Evolutionary conservation across 2,329 filamentous ascomycete species (phyloP).

Genomic region (Aspergillus sp.): DNA sequence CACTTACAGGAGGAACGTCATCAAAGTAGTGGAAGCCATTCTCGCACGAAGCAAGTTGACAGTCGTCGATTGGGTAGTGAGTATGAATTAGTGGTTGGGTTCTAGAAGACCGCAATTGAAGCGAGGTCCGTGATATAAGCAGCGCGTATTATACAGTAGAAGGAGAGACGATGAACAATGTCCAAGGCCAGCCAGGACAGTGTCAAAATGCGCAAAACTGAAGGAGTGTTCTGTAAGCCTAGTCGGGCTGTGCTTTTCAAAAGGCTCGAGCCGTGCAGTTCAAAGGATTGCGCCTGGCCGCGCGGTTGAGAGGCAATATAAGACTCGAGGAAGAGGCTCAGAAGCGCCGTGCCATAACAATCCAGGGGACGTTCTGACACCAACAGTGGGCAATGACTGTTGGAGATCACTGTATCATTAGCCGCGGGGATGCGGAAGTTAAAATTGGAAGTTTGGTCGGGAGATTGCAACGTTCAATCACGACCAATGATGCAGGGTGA

Average conservation of each 20-base stretch:
- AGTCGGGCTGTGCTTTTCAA: background rate
- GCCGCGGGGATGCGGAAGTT: slow-evolving; percentile 21
- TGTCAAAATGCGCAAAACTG: slow-evolving; percentile 8
- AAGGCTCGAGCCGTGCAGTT: slow-evolving; percentile 1
- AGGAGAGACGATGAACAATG: slow-evolving; percentile 9
- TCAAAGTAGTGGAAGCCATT: slow-evolving; percentile 39
- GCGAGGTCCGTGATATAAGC: slow-evolving; percentile 3
- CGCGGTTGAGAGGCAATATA: slow-evolving; percentile 18
- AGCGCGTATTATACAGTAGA: slow-evolving; percentile 8
- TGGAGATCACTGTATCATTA: slow-evolving; percentile 24
- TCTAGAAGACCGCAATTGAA: background rate
- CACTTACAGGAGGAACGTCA: slow-evolving; percentile 41
- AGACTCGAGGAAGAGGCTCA: slow-evolving; percentile 7
- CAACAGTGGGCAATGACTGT: slow-evolving; percentile 12
- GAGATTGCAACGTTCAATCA: background rate
- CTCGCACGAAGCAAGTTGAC: slow-evolving; percentile 11
- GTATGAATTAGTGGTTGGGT: background rate
- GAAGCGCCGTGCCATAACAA: slow-evolving; percentile 14
- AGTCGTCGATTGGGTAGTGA: slow-evolving; percentile 4
- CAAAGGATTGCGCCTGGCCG: slow-evolving; percentile 4
- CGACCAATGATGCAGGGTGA: slow-evolving; percentile 21
- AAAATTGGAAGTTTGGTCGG: slow-evolving; percentile 21
- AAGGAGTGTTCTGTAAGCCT: slow-evolving; percentile 1
- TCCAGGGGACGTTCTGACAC: slow-evolving; percentile 15
- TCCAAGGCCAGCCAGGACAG: slow-evolving; percentile 23